Base-by-base conservation (phyloP, 2,329 filamentous ascomycete genomes). In the Talaromyces funiculosus region DNA sequence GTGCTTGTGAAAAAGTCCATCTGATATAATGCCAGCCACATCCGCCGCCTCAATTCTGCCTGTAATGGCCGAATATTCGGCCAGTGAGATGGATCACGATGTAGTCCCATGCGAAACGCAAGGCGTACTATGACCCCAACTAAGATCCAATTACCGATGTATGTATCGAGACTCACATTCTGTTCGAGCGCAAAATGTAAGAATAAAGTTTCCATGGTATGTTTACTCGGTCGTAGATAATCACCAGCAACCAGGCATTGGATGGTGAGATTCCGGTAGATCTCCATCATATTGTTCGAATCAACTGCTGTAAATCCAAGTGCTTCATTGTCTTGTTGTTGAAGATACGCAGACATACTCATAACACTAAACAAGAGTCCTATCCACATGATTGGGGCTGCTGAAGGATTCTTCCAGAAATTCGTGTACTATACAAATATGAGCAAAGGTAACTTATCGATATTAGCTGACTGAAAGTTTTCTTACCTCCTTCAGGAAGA, bases 61-160 rank as follows among this genome's bases (percentile, higher is more conserved):
- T 61, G n/a, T 26, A 53, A 33, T 18, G 57, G 61, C 16, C 33
- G 42, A 24, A 62, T 57, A 57, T 57, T 61, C 31, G 57, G 43
- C 40, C 61, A 62, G 51, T 62, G 51, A 7, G 57, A 62, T 42
- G 87, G 86, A 65, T 92, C 89, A 6, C 87, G 82, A 69, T 92
- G 87, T n/a, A 92, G 75, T 2, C 88, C 87, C 86, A 91, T 90
- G 67, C 88, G 90, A 74, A 91, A 86, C 4, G 87, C 89, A 70
- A 91, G 83, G 14, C 89, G 81, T 43, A 91, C 86, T 3, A 87
- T 87, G 12, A 87, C 85, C 2, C 87, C 88, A 4, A 89, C 83
- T 0, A 91, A 78, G 2, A 88, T 86, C 6, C 87, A 90, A 71
- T 92, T 61, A 5, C 53, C 53, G 14, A 45, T 35, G 26, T 57